Conservation (phyloP, 495 filamentous ascomycete genomes). For the Achaetomiella virescens region DNA sequence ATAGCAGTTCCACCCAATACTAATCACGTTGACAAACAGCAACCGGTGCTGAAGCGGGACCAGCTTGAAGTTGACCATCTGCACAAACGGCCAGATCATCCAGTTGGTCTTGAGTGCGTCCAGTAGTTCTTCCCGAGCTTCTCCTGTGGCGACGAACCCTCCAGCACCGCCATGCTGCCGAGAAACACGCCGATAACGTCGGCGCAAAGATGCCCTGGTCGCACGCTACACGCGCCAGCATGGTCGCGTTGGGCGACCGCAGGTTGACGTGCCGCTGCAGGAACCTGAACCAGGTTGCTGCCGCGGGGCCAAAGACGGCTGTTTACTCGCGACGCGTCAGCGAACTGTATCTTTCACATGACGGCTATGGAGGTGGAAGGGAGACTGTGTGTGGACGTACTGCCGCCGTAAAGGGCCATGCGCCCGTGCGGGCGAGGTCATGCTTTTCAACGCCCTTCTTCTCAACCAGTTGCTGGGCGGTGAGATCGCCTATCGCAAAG, state of each 20-base stretch:
- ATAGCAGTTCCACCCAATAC: constrained; percentile 91
- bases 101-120: constrained; percentile 75
- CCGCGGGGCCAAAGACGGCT: constrained; percentile 88
- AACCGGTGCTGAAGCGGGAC: constrained; percentile 83
- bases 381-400: constrained; percentile 40
- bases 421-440: constrained; percentile 72
- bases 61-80: constrained; percentile 83
- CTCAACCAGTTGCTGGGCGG: constrained; percentile 94
- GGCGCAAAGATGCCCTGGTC: constrained; percentile 89
- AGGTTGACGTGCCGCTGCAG: constrained; percentile 60
- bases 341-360: neutral
- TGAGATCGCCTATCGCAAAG: constrained; percentile 83
- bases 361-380: neutral
- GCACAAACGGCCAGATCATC: constrained; percentile 89
- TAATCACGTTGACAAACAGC: constrained; percentile 80
- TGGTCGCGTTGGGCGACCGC: constrained; percentile 58
- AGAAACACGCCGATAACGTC: constrained; percentile 77
- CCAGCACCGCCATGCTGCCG: constrained; percentile 78
- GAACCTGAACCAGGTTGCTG: constrained; percentile 82
- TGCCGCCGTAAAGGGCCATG: constrained; percentile 89
- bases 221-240: constrained; percentile 68
- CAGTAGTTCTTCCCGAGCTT: constrained; percentile 65
- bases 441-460: constrained; percentile 71
- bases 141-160: constrained; percentile 63
- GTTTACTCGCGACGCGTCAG: neutral